phyloP scores from a whole-genome alignment of 108 stramenopile genomes.

The Cyclotella sp. region DNA sequence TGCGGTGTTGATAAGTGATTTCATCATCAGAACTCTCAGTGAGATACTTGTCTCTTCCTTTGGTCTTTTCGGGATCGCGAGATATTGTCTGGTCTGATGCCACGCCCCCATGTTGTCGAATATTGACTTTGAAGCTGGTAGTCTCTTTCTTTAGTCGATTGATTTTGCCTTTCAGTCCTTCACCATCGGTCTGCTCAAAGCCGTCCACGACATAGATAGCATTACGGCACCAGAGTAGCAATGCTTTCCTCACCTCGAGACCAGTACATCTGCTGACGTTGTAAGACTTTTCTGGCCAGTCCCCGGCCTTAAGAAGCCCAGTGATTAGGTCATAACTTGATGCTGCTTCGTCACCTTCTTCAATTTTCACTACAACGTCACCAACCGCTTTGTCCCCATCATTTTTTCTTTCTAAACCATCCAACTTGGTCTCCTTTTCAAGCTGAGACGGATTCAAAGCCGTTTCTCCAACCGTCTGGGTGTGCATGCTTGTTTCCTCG shows the following conservation, averaged over 20 bases:
- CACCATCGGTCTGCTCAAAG: slow-evolving; percentile 84
- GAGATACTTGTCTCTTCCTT: slow-evolving; percentile 51
- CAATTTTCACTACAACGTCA: slow-evolving; percentile 44
- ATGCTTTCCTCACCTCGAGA: slow-evolving; percentile 83
- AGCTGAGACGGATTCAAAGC: slow-evolving; percentile 21
- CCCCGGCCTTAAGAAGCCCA: slow-evolving; percentile 81
- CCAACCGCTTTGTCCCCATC: slow-evolving; percentile 29
- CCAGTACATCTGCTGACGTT: slow-evolving; percentile 90
- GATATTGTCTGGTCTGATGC: slow-evolving; percentile 30
- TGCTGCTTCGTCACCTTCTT: slow-evolving; percentile 50
- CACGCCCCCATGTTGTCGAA: slow-evolving; percentile 53
- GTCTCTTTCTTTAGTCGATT: slow-evolving; percentile 79
- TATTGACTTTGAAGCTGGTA: slow-evolving; percentile 78
- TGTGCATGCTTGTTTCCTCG: slow-evolving; percentile 6
- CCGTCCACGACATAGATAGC: slow-evolving; percentile 91
- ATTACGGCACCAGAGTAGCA: slow-evolving; percentile 83
- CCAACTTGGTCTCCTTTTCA: slow-evolving; percentile 17
- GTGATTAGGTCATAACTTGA: slow-evolving; percentile 89
- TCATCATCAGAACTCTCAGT: slow-evolving; percentile 59
- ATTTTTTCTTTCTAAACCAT: slow-evolving; percentile 34
- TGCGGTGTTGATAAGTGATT: slow-evolving; percentile 85
- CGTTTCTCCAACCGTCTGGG: slow-evolving; percentile 23
- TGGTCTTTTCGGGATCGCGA: slow-evolving; percentile 40
- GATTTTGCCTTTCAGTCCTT: slow-evolving; percentile 85
- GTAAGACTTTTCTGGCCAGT: slow-evolving; percentile 89